Conservation (phyloP, 2,329 filamentous ascomycete species). For the Colletotrichum tropicale region DNA sequence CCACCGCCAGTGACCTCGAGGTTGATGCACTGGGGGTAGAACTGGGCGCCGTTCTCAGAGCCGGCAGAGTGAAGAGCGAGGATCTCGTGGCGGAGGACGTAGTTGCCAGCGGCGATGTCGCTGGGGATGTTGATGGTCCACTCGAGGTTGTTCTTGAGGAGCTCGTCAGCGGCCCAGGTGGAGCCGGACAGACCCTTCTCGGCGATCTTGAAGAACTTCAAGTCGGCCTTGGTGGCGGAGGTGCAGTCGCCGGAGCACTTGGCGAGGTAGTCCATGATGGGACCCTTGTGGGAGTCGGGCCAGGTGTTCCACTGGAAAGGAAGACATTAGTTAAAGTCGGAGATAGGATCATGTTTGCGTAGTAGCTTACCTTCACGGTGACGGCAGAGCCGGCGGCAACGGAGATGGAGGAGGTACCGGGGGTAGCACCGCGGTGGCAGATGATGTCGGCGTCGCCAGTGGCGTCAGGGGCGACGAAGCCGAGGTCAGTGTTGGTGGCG, state of each 20-base stretch:
- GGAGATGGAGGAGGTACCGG: conserved; percentile 40
- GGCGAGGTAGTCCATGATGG: conserved; percentile 66
- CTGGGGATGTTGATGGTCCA: conserved; percentile 53
- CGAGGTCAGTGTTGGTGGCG: conserved; percentile 37
- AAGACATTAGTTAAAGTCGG: background rate
- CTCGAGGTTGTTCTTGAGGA: conserved; percentile 50
- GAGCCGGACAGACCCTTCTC: conserved; percentile 55
- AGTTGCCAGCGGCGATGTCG: conserved; percentile 53
- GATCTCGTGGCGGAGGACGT: conserved; percentile 61
- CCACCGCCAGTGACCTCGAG: conserved; percentile 48
- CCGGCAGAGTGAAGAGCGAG: conserved; percentile 58
- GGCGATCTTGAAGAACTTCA: conserved; percentile 66
- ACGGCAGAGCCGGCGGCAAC: conserved; percentile 65
- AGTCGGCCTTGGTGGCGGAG: conserved; percentile 50
- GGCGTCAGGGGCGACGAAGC: conserved; percentile 48
- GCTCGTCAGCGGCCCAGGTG: conserved; percentile 59
- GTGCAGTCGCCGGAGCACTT: conserved; percentile 60
- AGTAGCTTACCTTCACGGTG: conserved; percentile 45
- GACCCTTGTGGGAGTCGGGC: conserved; percentile 67
- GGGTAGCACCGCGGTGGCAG: conserved; percentile 49
- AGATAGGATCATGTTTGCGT: background rate
- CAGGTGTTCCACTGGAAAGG: conserved; percentile 59
- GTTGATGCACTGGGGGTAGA: conserved; percentile 58
- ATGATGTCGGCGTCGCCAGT: conserved; percentile 47
- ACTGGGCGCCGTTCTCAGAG: conserved; percentile 44